Evolutionary conservation across 805 yeast genomes (phyloP).

Genomic region (Kodamaea kaohsiungensis): DNA sequence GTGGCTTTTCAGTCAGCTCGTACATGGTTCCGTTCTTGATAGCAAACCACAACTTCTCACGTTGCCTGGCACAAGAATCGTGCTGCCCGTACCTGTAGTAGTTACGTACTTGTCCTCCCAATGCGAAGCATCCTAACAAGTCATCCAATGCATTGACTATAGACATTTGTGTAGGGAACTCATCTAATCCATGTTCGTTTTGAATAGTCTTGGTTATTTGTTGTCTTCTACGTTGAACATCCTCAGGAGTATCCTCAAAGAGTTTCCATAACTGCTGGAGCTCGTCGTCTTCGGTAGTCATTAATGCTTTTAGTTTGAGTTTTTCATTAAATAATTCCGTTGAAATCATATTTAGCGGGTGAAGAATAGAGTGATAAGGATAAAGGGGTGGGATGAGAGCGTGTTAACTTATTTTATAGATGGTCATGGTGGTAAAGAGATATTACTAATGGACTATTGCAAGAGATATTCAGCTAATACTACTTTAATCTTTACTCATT

Average conservation of each 20-base stretch:
- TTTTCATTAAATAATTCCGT: not conserved
- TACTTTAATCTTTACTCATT: no score
- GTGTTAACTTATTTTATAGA: no score
- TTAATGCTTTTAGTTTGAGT: not conserved
- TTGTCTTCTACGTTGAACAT: slow-evolving; percentile 25
- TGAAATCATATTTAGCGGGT: no score
- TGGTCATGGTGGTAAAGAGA: no score
- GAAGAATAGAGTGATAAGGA: no score
- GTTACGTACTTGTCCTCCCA: slow-evolving; percentile 86
- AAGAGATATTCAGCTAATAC: no score
- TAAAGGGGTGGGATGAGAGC: no score
- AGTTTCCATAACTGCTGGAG: slow-evolving; percentile 31
- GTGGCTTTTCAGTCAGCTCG: slow-evolving; percentile 34
- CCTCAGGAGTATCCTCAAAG: slow-evolving; percentile 32
- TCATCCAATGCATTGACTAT: slow-evolving; percentile 82
- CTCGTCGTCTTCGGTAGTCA: slow-evolving; percentile 24
- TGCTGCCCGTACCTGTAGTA: slow-evolving; percentile 83
- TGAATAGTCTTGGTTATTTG: slow-evolving; percentile 22
- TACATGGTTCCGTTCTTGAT: slow-evolving; percentile 48
- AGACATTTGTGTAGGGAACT: slow-evolving; percentile 36
- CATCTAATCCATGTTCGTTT: slow-evolving; percentile 14
- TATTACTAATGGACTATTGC: no score
- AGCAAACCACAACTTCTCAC: slow-evolving; percentile 81
- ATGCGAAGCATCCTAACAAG: slow-evolving; percentile 78
- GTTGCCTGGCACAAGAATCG: slow-evolving; percentile 66